Evolutionary conservation across 768 basidiomycete genomes (phyloP).

Genomic region (Mycena albidolilacea): DNA sequence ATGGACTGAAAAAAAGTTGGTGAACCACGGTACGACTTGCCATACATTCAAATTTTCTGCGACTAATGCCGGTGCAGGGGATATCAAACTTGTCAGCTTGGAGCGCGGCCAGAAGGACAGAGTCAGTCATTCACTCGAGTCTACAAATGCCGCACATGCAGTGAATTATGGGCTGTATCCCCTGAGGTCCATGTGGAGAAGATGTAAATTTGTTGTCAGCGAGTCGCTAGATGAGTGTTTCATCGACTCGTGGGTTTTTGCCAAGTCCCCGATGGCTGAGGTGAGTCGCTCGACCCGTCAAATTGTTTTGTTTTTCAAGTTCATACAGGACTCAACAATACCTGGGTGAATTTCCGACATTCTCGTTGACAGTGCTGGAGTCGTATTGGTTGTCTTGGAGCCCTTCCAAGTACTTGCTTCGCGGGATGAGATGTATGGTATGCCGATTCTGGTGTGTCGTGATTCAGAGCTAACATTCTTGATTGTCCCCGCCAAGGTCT

Average conservation of each 20-base stretch:
- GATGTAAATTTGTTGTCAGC: not conserved
- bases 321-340: not conserved
- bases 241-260: not conserved
- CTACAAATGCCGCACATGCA: not conserved
- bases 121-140: not conserved
- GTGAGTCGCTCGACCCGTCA: not conserved
- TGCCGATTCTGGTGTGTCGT: not conserved
- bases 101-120: not conserved
- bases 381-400: not conserved
- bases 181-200: not conserved
- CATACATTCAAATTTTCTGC: not conserved
- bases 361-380: not conserved
- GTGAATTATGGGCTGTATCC: not conserved
- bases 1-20: not conserved
- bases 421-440: not conserved
- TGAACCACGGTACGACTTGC: not conserved
- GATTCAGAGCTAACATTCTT: not conserved
- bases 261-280: not conserved
- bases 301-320: not conserved
- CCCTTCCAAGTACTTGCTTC: not conserved
- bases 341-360: not conserved
- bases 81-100: not conserved
- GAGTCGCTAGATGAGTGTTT: not conserved
- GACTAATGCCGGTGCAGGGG: not conserved
- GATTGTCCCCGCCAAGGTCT: not conserved